Conservation (phyloP, 2,329 filamentous ascomycete species). For the Hymenoscyphus fraxineus region DNA sequence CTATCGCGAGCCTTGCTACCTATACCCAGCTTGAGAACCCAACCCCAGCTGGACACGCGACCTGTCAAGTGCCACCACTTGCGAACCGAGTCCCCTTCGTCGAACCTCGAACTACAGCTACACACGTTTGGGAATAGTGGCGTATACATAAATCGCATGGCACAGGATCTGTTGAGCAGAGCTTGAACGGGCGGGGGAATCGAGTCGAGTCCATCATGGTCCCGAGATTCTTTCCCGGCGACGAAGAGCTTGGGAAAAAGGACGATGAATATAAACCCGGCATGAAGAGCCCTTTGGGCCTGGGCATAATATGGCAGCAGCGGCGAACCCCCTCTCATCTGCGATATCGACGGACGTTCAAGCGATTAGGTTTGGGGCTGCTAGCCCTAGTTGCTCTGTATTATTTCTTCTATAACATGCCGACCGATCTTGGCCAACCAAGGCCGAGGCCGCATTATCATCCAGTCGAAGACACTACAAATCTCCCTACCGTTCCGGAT, state of each 20-base stretch:
- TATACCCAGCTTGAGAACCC: neutral
- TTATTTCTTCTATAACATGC: constrained; percentile 62
- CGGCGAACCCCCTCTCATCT: constrained; percentile 42
- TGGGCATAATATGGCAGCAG: constrained; percentile 34
- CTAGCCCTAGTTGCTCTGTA: constrained; percentile 52
- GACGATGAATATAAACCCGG: constrained; percentile 55
- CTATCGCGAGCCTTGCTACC: neutral
- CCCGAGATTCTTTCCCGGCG: constrained; percentile 45
- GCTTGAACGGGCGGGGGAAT: constrained; percentile 29
- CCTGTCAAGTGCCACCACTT: neutral
- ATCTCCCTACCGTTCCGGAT: constrained; percentile 4
- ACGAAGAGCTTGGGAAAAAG: constrained; percentile 63
- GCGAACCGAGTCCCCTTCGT: neutral
- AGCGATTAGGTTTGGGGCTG: constrained; percentile 48
- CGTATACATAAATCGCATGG: constrained; percentile 21
- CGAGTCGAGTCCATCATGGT: constrained; percentile 27
- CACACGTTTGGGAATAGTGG: neutral
- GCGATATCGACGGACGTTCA: constrained; percentile 50
- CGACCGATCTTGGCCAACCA: constrained; percentile 42
- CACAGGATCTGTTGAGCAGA: constrained; percentile 16
- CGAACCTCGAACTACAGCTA: neutral
- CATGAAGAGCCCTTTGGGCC: constrained; percentile 28
- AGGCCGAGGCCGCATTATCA: constrained; percentile 36
- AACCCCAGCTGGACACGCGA: neutral
- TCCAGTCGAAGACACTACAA: constrained; percentile 20